phyloP scores from a whole-genome alignment of 2,329 filamentous ascomycete species.

The Camillea tinctor region DNA sequence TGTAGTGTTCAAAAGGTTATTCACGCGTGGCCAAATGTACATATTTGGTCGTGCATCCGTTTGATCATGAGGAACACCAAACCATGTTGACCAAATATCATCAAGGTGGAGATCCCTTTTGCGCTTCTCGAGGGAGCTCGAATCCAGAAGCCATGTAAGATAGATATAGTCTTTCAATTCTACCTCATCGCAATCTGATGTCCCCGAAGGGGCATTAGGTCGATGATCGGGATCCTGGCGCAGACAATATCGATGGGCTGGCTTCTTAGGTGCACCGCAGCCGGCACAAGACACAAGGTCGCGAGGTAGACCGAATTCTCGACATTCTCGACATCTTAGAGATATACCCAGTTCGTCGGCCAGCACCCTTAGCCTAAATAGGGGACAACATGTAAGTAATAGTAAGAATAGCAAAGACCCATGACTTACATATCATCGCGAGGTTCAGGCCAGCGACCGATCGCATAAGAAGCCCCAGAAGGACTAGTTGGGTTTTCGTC shows the following conservation, averaged over 20 bases:
- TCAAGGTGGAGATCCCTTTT: neutral
- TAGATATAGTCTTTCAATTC: no score
- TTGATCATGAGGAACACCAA: neutral
- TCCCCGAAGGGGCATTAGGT: no score
- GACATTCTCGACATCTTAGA: no score
- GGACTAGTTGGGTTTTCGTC: neutral
- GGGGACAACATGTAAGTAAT: neutral
- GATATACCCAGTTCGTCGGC: neutral
- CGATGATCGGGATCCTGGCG: no score
- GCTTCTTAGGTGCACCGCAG: no score
- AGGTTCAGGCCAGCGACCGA: neutral
- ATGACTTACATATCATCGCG: neutral
- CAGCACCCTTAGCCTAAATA: neutral
- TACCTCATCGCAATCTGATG: no score
- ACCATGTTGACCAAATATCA: neutral
- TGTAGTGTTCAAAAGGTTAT: neutral
- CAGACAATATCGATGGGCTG: no score
- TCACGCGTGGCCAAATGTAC: neutral
- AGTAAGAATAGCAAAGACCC: neutral
- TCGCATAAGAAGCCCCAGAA: neutral
- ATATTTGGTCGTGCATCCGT: neutral
- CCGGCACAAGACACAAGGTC: no score
- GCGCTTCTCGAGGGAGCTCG: neutral
- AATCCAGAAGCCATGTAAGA: neutral
- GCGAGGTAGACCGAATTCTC: no score